A percentile compares a stretch with the other conserved stretches of the same genome.
Evolutionary conservation across 345 rosid genomes (phyloP).

Genomic region (Anastatica hierochuntica): DNA sequence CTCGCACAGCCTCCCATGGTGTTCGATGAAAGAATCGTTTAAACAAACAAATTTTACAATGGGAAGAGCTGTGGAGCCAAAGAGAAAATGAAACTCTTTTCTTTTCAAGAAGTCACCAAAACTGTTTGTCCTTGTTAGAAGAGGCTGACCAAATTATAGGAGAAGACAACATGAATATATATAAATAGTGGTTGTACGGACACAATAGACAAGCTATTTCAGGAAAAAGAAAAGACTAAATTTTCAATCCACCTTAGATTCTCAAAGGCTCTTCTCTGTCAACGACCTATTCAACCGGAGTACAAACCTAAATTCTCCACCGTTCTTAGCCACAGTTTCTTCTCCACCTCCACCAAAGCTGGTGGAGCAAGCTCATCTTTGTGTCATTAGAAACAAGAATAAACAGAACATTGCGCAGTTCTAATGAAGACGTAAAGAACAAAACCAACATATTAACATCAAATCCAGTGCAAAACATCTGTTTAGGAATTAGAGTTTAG

Average conservation of each 20-base stretch:
- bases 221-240: constrained; percentile 18
- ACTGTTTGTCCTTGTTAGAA: constrained; percentile 8
- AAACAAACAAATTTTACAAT: constrained; percentile 2
- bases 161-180: constrained; percentile 6
- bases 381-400: not conserved
- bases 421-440: not conserved
- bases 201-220: constrained; percentile 14
- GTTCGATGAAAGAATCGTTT: constrained; percentile 1
- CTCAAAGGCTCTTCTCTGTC: constrained; percentile 22
- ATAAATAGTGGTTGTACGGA: constrained; percentile 13
- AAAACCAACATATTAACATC: not conserved
- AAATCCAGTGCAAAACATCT: constrained; percentile 2
- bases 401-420: too few species aligned
- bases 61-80: constrained; percentile 30
- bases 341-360: not conserved
- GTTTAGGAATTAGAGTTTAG: not conserved
- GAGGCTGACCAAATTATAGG: constrained; percentile 24
- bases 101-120: constrained; percentile 14
- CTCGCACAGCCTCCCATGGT: constrained; percentile 34
- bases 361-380: not conserved
- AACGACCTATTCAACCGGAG: constrained; percentile 5
- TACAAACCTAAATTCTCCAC: constrained; percentile 2
- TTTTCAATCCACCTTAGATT: constrained; percentile 17
- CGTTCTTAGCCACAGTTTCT: constrained; percentile 5
- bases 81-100: constrained; percentile 15